A percentile compares a stretch with the other conserved stretches of the same genome.
phyloP scores from a whole-genome alignment of 2,329 filamentous ascomycete species.

The Monilinia fructigena region DNA sequence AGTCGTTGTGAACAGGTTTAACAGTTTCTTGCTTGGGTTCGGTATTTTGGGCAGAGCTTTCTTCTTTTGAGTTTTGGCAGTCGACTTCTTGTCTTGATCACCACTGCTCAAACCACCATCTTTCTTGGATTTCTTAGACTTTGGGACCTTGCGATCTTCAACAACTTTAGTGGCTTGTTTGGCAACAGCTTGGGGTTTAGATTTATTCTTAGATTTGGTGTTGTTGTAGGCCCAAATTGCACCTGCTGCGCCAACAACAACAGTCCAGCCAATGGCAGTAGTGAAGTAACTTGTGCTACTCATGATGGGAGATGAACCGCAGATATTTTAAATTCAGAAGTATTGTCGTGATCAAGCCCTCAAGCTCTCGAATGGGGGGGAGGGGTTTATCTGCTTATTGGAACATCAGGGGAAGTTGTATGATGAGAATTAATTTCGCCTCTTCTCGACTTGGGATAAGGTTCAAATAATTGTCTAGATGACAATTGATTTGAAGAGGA shows the following conservation, averaged over 20 bases:
- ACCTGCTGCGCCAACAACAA: slow-evolving; percentile 39
- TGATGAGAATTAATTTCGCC: neutral
- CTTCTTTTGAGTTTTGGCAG: slow-evolving; percentile 32
- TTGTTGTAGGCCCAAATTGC: slow-evolving; percentile 33
- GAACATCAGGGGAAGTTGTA: slow-evolving; percentile 8
- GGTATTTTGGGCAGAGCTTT: slow-evolving; percentile 24
- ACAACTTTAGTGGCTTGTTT: slow-evolving; percentile 30
- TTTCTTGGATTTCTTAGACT: slow-evolving; percentile 35
- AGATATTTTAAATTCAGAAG: neutral
- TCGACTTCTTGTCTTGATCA: slow-evolving; percentile 30
- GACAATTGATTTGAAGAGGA: neutral
- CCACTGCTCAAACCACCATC: slow-evolving; percentile 32
- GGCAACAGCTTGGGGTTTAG: slow-evolving; percentile 24
- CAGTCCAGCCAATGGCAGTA: slow-evolving; percentile 44
- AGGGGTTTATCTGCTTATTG: slow-evolving; percentile 16
- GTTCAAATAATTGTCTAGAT: neutral
- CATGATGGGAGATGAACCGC: slow-evolving; percentile 17
- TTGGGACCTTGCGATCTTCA: slow-evolving; percentile 34
- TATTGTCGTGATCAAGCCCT: slow-evolving; percentile 11
- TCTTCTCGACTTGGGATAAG: neutral
- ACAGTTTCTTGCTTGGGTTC: slow-evolving; percentile 18
- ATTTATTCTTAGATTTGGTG: slow-evolving; percentile 30
- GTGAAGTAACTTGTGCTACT: slow-evolving; percentile 29
- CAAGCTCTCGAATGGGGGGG: slow-evolving; percentile 15
- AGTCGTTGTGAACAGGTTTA: slow-evolving; percentile 23